These are phyloP conservation scores for Poa annua DNA, from an alignment of 176 grass and related monocot species.

Conservation along the genomic window DNA sequence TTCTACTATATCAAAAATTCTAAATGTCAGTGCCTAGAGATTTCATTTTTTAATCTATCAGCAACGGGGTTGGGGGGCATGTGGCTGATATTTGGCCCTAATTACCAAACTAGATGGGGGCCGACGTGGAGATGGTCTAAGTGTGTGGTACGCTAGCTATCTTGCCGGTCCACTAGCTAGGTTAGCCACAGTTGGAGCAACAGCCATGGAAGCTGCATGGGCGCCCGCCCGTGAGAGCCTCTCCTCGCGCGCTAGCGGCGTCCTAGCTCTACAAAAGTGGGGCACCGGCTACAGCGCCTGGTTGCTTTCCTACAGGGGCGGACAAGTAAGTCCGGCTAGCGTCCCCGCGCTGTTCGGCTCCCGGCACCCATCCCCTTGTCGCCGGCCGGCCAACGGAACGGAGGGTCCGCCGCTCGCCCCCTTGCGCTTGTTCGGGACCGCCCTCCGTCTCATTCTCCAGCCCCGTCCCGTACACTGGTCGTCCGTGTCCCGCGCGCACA, in stretches of 20 bases:
- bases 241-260: background rate
- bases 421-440: slow-evolving; percentile 27
- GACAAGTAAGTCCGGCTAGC: background rate
- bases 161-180: background rate
- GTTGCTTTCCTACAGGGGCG: slow-evolving; percentile 29
- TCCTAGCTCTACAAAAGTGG: background rate
- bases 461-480: background rate
- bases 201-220: background rate
- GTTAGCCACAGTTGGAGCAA: background rate
- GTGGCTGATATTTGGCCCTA: too few species aligned
- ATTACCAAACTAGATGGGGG: too few species aligned
- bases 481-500: background rate
- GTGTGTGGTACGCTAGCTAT: background rate
- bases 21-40: too few species aligned
- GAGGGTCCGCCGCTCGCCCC: background rate
- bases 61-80: too few species aligned
- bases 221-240: background rate
- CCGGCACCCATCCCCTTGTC: slow-evolving; percentile 15
- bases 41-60: too few species aligned
- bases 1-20: too few species aligned
- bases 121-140: too few species aligned
- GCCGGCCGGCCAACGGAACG: slow-evolving; percentile 24
- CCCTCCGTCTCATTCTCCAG: slow-evolving; percentile 17
- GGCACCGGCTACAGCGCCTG: slow-evolving; percentile 5
- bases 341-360: background rate